Evolutionary conservation across 768 basidiomycete species (phyloP).

Genomic region (Boletus sp.): DNA sequence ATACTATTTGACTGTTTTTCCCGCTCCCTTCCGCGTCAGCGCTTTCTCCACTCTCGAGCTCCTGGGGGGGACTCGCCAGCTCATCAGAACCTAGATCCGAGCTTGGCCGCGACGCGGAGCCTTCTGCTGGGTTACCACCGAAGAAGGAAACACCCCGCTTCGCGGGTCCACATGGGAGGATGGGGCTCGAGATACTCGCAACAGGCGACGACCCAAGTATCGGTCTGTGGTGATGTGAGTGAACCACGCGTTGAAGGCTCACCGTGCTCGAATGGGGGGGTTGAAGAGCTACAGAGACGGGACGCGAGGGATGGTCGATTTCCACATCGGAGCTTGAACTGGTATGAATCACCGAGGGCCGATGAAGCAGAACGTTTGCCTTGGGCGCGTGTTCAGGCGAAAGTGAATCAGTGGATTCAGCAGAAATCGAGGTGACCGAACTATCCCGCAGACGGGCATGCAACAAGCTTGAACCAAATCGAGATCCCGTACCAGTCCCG

Average conservation of each 20-base stretch:
- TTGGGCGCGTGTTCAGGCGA: slow-evolving; percentile 4
- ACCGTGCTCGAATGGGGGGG: neutral
- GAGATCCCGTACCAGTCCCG: slow-evolving; percentile 24
- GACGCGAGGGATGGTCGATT: slow-evolving; percentile 21
- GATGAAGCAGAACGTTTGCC: slow-evolving; percentile 2
- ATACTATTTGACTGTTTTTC: slow-evolving; percentile 1
- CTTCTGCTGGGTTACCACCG: slow-evolving; percentile 6
- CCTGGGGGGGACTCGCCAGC: slow-evolving; percentile 11
- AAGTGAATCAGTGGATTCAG: slow-evolving; percentile 20
- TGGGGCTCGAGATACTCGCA: slow-evolving; percentile 22
- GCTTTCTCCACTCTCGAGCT: slow-evolving; percentile 13
- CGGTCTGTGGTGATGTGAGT: slow-evolving; percentile 4
- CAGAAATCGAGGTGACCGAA: slow-evolving; percentile 32
- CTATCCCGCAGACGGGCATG: slow-evolving; percentile 25
- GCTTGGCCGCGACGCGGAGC: slow-evolving; percentile 6
- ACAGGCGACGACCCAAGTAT: slow-evolving; percentile 11
- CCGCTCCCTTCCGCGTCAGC: slow-evolving; percentile 10
- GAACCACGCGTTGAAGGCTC: neutral
- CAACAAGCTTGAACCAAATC: slow-evolving; percentile 24
- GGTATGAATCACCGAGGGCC: slow-evolving; percentile 6
- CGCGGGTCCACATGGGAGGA: slow-evolving; percentile 1
- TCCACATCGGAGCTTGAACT: slow-evolving; percentile 24
- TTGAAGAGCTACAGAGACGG: slow-evolving; percentile 21
- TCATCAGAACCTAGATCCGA: slow-evolving; percentile 19
- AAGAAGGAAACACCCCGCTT: neutral